Evolutionary conservation across 352 stramenopile genomes (phyloP), one percentile per base, ranked within the genome.

Genomic region (Pseudoperonospora humuli): DNA sequence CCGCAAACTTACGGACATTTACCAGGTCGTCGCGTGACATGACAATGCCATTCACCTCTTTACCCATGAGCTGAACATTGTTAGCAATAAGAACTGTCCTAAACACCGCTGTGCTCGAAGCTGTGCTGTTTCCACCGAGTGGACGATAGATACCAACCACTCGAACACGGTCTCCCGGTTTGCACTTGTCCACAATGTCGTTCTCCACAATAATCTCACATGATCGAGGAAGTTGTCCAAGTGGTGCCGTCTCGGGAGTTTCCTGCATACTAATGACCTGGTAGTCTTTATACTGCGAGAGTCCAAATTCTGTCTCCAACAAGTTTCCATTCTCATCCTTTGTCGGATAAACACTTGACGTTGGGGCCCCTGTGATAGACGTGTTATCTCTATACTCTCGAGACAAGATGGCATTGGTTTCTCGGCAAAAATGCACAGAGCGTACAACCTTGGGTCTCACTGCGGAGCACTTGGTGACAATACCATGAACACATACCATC

Each of bases 221-320:
- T 0, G 86, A 98, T 5, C 97, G 78, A 7, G 97, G 97, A 8
- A 99, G 67, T 63, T 99, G 96, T 39, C 81, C 97, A 59, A 84
- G 97, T 7, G 96, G 96, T 5, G 96, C 96, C 5, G 87, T 87
- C 75, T 99, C 97, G 8, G 77, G 75, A 0, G 74, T 86, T 42
- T 92, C 82, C 59, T 93, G 79, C 66, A 94, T 92, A 50, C 67
- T 91, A 37, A 94, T 59, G 47, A 89, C 72, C 76, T 99, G 97
- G 63, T 99, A 96, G 61, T 99, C 96, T 57, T 98, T 99, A 78
- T 98, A 99, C 50, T 91, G 74, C 20, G 80, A 98, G 0, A 99
- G 78, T 0, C 96, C 97, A 54, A 97, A 99, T 61, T 99, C 97
- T 0, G 95, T 98, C 67, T 99, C 95, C 14, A 99, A 64, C 6